Evolutionary conservation across 2,329 filamentous ascomycete genomes (phyloP).

Genomic region (Talaromyces albobiverticillius): DNA sequence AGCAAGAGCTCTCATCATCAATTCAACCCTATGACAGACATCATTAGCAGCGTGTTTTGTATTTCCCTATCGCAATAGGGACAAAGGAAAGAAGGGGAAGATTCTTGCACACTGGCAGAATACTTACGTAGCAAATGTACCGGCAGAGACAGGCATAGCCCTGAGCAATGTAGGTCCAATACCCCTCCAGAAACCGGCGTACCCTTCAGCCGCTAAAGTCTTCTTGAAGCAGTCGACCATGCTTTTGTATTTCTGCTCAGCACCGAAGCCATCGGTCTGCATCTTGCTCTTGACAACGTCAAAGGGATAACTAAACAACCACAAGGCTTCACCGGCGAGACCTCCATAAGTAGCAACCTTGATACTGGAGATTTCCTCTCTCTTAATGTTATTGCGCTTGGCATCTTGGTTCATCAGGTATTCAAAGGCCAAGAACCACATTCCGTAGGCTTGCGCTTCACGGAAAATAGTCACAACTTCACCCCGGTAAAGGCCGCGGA

Average conservation of each 20-base stretch:
- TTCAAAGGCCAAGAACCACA: conserved; percentile 95
- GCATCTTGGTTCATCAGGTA: conserved; percentile 93
- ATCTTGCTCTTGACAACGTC: conserved; percentile 99
- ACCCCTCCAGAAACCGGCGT: conserved; percentile 90
- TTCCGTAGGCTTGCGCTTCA: conserved; percentile 91
- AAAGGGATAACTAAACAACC: conserved; percentile 90
- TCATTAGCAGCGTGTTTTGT: conserved; percentile 16
- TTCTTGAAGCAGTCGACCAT: conserved; percentile 90
- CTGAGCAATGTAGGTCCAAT: conserved; percentile 85
- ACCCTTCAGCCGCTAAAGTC: conserved; percentile 73
- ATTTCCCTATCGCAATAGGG: no score
- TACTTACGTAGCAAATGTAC: conserved; percentile 81
- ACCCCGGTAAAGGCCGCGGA: conserved; percentile 79
- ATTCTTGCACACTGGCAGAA: not conserved
- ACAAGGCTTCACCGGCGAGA: conserved; percentile 87
- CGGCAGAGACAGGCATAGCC: conserved; percentile 95
- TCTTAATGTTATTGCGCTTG: conserved; percentile 68
- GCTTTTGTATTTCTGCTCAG: conserved; percentile 65
- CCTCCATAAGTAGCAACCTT: conserved; percentile 94
- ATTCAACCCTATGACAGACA: conserved; percentile 37
- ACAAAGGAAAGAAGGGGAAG: no score
- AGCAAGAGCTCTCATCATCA: conserved; percentile 46
- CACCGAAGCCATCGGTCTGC: conserved; percentile 92
- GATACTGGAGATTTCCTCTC: conserved; percentile 73
- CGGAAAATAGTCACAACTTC: conserved; percentile 79